These are phyloP conservation scores for Vinca minor DNA, from an alignment of 257 asterid species.

Conservation along the genomic window DNA sequence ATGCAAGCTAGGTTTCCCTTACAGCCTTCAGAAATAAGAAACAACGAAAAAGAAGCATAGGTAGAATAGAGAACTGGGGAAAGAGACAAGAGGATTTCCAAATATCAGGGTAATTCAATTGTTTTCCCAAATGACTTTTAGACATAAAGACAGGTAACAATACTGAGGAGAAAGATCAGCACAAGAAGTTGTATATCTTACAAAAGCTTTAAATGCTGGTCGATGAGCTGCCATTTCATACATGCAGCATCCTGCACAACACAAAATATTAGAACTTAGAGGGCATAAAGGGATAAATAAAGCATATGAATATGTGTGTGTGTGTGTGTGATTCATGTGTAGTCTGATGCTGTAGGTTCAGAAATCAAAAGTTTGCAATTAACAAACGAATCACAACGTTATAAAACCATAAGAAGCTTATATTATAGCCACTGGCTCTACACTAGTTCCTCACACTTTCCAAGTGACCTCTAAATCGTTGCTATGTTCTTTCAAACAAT, in stretches of 20 bases:
- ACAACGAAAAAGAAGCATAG: not conserved
- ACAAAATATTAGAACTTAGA: slow-evolving; percentile 7
- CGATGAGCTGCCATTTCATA: slow-evolving; percentile 99
- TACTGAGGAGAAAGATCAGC: not conserved
- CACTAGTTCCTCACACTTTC: not conserved
- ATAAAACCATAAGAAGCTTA: not conserved
- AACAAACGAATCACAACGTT: not conserved
- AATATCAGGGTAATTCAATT: not conserved
- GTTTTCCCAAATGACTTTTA: not conserved
- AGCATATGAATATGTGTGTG: not conserved
- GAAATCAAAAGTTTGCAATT: not conserved
- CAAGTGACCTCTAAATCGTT: not conserved
- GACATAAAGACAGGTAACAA: not conserved
- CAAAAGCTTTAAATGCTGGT: slow-evolving; percentile 97
- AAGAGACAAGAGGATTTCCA: not conserved
- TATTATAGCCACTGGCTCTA: not conserved
- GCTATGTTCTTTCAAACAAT: not conserved
- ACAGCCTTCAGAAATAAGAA: not conserved
- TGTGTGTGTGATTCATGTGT: not conserved
- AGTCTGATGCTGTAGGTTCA: not conserved
- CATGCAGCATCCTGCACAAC: slow-evolving; percentile 82
- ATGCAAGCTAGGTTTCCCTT: not conserved
- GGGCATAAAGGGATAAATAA: not conserved
- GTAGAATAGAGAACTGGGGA: not conserved
- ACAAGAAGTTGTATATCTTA: slow-evolving; percentile 35